Percentiles rank a stretch among this genome's conserved stretches.
phyloP scores from a whole-genome alignment of 352 stramenopile species.

The Aphanomyces invadans region DNA sequence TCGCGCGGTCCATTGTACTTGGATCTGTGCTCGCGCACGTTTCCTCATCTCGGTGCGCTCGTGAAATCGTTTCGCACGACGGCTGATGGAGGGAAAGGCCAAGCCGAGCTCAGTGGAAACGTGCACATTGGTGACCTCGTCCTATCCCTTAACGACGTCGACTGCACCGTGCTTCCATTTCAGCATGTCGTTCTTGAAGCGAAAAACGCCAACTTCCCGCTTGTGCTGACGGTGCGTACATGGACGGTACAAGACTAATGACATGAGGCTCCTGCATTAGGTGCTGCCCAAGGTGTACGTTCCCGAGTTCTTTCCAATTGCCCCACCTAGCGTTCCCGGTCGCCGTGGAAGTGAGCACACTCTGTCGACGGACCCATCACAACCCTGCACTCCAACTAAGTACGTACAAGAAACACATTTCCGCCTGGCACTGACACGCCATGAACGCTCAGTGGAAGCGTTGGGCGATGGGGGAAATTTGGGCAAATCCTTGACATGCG shows the following conservation, averaged over 20 bases:
- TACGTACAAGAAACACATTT: not conserved
- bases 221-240: not conserved
- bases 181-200: conserved; percentile 7
- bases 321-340: not conserved
- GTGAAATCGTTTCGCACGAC: conserved; percentile 15
- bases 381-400: not conserved
- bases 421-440: no score
- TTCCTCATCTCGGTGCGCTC: conserved; percentile 11
- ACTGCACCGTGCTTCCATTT: conserved; percentile 15
- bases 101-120: conserved; percentile 5
- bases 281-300: conserved; percentile 12
- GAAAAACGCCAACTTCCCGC: conserved; percentile 9
- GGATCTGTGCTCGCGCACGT: conserved; percentile 11
- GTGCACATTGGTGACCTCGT: conserved; percentile 10
- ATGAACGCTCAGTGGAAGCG: not conserved
- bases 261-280: not conserved
- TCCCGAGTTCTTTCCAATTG: conserved; percentile 11
- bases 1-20: conserved; percentile 13
- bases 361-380: not conserved
- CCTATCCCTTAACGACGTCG: conserved; percentile 11
- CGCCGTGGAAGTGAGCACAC: not conserved
- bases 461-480: conserved; percentile 8
- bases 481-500: conserved; percentile 13
- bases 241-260: not conserved
- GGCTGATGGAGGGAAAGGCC: not conserved